Evolutionary conservation across 2,329 filamentous ascomycete genomes (phyloP), one percentile per base, ranked within the genome.

Genomic region (Harringtonia lauricola): DNA sequence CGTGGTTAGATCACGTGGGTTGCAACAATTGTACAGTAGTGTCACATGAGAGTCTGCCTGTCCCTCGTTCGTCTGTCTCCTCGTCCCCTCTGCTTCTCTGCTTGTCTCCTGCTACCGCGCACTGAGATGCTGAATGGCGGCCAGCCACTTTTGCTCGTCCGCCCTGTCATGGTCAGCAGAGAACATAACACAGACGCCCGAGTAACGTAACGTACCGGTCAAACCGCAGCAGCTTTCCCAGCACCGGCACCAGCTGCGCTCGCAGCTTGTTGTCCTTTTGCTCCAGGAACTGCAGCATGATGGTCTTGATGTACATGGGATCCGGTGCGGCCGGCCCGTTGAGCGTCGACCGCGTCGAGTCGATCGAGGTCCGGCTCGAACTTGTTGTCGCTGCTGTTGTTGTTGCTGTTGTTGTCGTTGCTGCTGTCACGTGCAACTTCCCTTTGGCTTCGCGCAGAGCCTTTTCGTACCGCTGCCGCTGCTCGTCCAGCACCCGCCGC

Each of bases 111-210:
- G 29, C 26, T 33, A 51, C 24, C 49, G 43, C 2, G 47, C 35
- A 19, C 10, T 42, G 30, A 72, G 64, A 42, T 72, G 67, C 47
- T 75, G 70, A 15, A 94, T 80, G 3, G 83, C 87, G 17, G 80
- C 75, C 63, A 82, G 77, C 86, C 87, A 94, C 63, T 86, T 90
- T 63, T 92, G 81, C 64, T 92, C 84, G 53, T 95, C 88, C 26
- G 62, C 54, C 4, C 19, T 19, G 36, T 43, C 34, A 38, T 18
- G 18, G 19, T 14, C 17, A 22, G 18, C 12, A 36, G 13, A 33
- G 12, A 18, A 17, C 8, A 13, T 9, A n/a, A 22, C 28, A 8
- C 4, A 13, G 3, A 13, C 14, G 8, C 8, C 7, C 17, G 14
- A 12, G 8, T 9, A 30, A 8, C 9, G 10, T 12, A 18, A 70